phyloP scores from a whole-genome alignment of 257 asterid species.

The Fraxinus pennsylvanica region DNA sequence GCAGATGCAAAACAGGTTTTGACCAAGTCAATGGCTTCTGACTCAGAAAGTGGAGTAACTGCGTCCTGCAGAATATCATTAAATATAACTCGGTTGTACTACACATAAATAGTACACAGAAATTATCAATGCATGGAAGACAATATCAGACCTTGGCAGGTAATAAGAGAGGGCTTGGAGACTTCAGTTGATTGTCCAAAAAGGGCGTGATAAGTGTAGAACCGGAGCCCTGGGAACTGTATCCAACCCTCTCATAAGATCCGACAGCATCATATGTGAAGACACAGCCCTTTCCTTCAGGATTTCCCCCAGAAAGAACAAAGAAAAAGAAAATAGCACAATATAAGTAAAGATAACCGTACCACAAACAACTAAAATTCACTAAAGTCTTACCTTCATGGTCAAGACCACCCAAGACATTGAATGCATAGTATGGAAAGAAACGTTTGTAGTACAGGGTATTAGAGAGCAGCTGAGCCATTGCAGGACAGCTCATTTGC shows the following conservation, averaged over 20 bases:
- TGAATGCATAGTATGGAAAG: conserved; percentile 87
- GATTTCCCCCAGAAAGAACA: conserved; percentile 8
- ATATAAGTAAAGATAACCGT: not conserved
- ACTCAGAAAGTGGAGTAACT: conserved; percentile 71
- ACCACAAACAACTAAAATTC: conserved; percentile 7
- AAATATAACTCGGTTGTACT: not conserved
- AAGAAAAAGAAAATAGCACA: conserved; percentile 14
- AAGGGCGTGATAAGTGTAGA: conserved; percentile 91
- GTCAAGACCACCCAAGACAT: conserved; percentile 95
- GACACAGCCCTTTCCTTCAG: conserved; percentile 91
- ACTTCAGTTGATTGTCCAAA: conserved; percentile 78
- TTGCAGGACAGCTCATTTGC: conserved; percentile 98
- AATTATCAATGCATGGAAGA: not conserved
- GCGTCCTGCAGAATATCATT: conserved; percentile 49
- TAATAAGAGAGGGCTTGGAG: conserved; percentile 62
- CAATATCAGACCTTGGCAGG: conserved; percentile 47
- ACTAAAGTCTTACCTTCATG: conserved; percentile 58
- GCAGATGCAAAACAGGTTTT: conserved; percentile 84
- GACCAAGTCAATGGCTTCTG: conserved; percentile 84
- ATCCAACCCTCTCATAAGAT: conserved; percentile 94
- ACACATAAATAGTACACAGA: not conserved
- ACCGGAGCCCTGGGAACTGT: conserved; percentile 97
- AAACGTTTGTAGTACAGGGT: conserved; percentile 89
- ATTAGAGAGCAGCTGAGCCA: conserved; percentile 91
- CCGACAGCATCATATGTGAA: conserved; percentile 97